These are phyloP conservation scores for Angomonas ambiguus DNA, from an alignment of 208 protist species.

Conservation along the genomic window DNA sequence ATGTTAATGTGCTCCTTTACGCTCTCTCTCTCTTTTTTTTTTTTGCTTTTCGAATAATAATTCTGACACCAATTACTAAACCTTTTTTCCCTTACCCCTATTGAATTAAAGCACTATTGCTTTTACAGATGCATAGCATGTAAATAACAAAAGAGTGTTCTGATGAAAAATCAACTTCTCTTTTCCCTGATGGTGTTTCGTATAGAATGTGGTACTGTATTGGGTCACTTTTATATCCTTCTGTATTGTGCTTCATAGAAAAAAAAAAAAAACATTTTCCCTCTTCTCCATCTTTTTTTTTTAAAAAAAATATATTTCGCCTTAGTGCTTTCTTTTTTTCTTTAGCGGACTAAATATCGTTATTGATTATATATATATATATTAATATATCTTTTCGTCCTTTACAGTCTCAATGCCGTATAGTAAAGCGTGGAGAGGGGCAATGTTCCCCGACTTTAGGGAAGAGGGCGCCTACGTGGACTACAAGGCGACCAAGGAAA, in stretches of 20 bases:
- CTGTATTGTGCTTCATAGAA: no score
- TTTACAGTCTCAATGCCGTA: conserved; percentile 53
- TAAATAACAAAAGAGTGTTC: no score
- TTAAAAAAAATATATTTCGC: conserved; percentile 9
- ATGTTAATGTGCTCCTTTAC: neutral
- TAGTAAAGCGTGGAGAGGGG: conserved; percentile 79
- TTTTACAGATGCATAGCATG: no score
- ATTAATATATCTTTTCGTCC: conserved; percentile 14
- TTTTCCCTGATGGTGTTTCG: neutral
- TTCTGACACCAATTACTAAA: no score
- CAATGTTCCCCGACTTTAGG: conserved; percentile 82
- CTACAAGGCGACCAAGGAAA: conserved; percentile 85
- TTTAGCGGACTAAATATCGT: neutral
- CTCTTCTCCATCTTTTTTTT: conserved; percentile 14
- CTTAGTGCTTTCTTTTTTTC: conserved; percentile 10
- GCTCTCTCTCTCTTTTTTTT: no score
- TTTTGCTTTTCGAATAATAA: neutral
- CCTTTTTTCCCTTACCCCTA: no score
- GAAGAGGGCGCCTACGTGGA: conserved; percentile 78
- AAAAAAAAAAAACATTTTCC: conserved; percentile 20
- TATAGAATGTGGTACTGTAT: no score
- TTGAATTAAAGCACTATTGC: no score
- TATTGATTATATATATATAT: conserved; percentile 1
- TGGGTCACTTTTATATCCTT: no score
- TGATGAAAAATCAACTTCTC: neutral